phyloP scores from a whole-genome alignment of 2,329 filamentous ascomycete species.

The Trichothecium sympodiale region DNA sequence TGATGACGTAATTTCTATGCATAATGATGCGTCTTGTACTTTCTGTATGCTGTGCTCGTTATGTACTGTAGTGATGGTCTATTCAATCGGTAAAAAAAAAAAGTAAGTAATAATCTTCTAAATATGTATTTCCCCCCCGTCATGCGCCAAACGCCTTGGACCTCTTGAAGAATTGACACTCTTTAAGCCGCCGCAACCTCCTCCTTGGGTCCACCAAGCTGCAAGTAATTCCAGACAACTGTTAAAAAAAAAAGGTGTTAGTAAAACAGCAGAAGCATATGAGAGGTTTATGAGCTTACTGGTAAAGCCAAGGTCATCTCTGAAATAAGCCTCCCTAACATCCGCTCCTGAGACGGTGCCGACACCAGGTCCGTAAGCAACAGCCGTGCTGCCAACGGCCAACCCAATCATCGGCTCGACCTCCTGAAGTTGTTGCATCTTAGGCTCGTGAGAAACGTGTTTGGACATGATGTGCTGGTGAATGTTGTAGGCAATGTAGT shows the following conservation, averaged over 20 bases:
- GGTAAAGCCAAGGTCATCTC: conserved; percentile 53
- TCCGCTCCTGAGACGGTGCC: conserved; percentile 52
- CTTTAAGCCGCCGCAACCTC: conserved; percentile 1
- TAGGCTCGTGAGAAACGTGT: conserved; percentile 20
- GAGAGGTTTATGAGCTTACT: conserved; percentile 32
- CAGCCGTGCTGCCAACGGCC: conserved; percentile 58
- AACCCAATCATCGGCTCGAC: conserved; percentile 59
- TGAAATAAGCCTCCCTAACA: conserved; percentile 52
- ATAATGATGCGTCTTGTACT: no score
- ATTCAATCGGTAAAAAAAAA: no score
- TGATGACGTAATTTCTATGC: no score
- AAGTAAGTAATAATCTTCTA: no score
- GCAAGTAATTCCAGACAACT: conserved; percentile 47
- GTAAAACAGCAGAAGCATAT: not conserved
- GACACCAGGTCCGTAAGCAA: conserved; percentile 46
- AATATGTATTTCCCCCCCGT: conserved; percentile 3
- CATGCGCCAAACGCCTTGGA: no score
- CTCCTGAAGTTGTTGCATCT: conserved; percentile 37
- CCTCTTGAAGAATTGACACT: not conserved
- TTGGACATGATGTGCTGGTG: conserved; percentile 47
- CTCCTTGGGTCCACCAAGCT: conserved; percentile 26
- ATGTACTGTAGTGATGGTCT: no score
- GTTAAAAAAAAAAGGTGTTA: not conserved
- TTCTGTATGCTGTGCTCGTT: no score
- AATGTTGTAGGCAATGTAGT: conserved; percentile 54